Base-by-base conservation (phyloP, 2,329 filamentous ascomycete species). In the Fusarium sp. region DNA sequence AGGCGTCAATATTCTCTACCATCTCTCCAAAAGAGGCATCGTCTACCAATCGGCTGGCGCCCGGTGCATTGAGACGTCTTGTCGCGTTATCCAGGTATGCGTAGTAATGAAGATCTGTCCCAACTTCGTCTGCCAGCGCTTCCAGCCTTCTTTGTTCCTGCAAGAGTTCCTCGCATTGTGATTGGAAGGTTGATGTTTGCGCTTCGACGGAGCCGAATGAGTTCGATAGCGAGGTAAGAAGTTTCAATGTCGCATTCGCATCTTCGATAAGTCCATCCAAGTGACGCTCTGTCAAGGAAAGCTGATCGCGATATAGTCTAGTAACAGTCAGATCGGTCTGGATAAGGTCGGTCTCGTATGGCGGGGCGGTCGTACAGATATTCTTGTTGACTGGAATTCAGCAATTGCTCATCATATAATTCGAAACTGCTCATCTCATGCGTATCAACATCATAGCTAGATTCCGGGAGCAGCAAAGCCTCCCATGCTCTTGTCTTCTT, bases 21-120 rank as follows among this genome's bases (percentile, higher is more conserved):
- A 98, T 96, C 52, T 97, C 92, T 3, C 91, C 89, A 74, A 98
- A 97, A 43, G 92, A 91, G 49, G 91, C 89, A 56, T 91, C 90
- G 44, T 94, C 91, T 17, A 97, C 94, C 55, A 97, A 84, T 57
- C 91, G 93, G 47, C 92, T 90, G 20, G 95, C 94, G 1, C 94
- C 94, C 0, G 96, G 94, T 1, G 94, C 94, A 81, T 98, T 98
- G 58, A 99, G 87, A 15, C 94, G 88, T 55, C 94, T 87, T 1
- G 94, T 97, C 62, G 95, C 94, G 45, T 91, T 94, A 67, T 99
- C 96, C 7, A 99, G 85, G 75, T 97, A 97, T 20, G 91, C 88
- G 77, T 99, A 99, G 79, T 97, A 97, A 75, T 94, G 90, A n/a
- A 97, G 83, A 71, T 97, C 96, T 23, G 92, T 91, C 24, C 92